A percentile compares a stretch with the other conserved stretches of the same genome.
These are phyloP conservation scores for Fusarium gaditjirri DNA, from an alignment of 2,329 filamentous ascomycete genomes.

Conservation along the genomic window DNA sequence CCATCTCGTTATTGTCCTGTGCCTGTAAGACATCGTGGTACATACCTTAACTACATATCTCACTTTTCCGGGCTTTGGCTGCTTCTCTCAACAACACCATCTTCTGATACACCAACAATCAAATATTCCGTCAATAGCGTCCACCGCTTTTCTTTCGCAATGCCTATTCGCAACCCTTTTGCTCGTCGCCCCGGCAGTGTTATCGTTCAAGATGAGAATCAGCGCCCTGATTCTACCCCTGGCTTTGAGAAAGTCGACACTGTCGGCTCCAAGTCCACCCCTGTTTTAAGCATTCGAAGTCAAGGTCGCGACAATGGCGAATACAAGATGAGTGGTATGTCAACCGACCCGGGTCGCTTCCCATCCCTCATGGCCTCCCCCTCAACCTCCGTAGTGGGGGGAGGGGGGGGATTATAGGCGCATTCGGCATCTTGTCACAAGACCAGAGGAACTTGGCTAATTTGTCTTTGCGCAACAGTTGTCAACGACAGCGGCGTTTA, in stretches of 20 bases:
- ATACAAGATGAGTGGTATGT: slow-evolving; percentile 83
- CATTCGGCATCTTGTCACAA: slow-evolving; percentile 37
- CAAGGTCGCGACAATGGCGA: slow-evolving; percentile 73
- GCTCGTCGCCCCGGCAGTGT: slow-evolving; percentile 65
- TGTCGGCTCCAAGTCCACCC: slow-evolving; percentile 70
- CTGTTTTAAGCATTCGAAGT: slow-evolving; percentile 70
- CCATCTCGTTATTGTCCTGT: not conserved
- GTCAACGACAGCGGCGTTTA: slow-evolving; percentile 97
- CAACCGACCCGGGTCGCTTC: slow-evolving; percentile 12
- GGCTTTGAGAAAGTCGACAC: slow-evolving; percentile 72
- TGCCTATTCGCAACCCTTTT: slow-evolving; percentile 81
- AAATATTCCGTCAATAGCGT: slow-evolving; percentile 10
- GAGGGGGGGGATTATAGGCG: slow-evolving; percentile 31
- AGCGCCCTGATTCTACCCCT: slow-evolving; percentile 54
- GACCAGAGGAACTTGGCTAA: slow-evolving; percentile 42
- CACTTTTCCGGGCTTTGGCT: not conserved
- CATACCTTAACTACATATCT: not conserved
- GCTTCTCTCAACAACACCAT: slow-evolving; percentile 5
- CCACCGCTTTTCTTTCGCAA: slow-evolving; percentile 49
- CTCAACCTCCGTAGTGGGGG: slow-evolving; percentile 8
- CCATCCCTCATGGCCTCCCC: slow-evolving; percentile 16
- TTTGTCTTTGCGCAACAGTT: slow-evolving; percentile 63
- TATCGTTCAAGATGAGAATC: slow-evolving; percentile 63
- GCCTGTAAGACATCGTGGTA: not conserved
- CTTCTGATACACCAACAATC: slow-evolving; percentile 17